Percentiles rank a stretch among this genome's conserved stretches.
Conservation (phyloP, 2,329 filamentous ascomycete species). For the Fusarium oxysporum region DNA sequence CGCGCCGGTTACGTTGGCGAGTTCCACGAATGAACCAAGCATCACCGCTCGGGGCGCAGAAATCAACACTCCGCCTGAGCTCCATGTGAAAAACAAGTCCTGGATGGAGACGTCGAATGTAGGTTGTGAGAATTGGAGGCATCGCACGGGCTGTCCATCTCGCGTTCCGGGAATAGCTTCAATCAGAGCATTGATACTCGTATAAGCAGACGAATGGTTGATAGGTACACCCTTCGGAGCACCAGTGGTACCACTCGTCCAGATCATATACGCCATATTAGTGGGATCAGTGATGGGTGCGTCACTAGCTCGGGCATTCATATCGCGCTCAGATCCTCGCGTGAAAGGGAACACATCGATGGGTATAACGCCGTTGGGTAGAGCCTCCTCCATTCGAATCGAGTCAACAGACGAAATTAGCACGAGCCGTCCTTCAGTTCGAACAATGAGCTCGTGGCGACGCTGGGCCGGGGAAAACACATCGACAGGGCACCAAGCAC, state of each 20-base stretch:
- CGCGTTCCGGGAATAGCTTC: not conserved
- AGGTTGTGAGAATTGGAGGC: conserved; percentile 52
- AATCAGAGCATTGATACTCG: not conserved
- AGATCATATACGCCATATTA: conserved; percentile 52
- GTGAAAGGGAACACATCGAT: conserved; percentile 4
- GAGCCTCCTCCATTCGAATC: not conserved
- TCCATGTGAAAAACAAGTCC: conserved; percentile 73
- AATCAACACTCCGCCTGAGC: conserved; percentile 69
- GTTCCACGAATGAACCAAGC: conserved; percentile 64
- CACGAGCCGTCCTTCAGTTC: conserved; percentile 45
- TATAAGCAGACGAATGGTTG: conserved; percentile 48
- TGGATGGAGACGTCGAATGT: conserved; percentile 64
- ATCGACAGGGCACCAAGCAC: conserved; percentile 56
- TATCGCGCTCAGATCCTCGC: not conserved
- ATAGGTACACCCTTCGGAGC: conserved; percentile 54
- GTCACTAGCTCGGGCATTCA: not conserved
- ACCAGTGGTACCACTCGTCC: conserved; percentile 46
- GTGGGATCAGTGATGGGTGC: not conserved
- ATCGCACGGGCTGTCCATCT: conserved; percentile 30
- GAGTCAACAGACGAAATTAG: not conserved
- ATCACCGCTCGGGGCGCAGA: conserved; percentile 67
- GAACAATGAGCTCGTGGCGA: conserved; percentile 52
- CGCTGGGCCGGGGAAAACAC: conserved; percentile 52
- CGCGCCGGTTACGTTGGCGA: conserved; percentile 60
- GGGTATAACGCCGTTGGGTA: not conserved